phyloP scores from a whole-genome alignment of 2,329 filamentous ascomycete species.

The Cytospora chrysosperma region DNA sequence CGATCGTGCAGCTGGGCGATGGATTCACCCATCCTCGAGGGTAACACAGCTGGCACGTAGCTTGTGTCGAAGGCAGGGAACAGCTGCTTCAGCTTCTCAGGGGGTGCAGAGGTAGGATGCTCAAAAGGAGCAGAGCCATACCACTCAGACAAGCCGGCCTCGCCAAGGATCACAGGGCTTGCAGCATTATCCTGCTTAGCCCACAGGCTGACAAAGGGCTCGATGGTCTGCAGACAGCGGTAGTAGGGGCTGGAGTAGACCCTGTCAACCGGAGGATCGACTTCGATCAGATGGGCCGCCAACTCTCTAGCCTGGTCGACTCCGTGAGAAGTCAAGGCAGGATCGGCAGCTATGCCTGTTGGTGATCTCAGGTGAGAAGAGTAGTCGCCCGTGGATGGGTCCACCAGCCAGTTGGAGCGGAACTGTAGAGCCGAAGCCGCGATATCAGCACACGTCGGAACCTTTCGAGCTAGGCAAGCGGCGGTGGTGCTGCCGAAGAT shows the following conservation, averaged over 20 bases:
- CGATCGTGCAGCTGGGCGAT: constrained; percentile 79
- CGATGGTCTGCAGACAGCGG: constrained; percentile 80
- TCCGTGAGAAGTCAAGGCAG: constrained; percentile 82
- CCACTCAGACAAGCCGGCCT: constrained; percentile 75
- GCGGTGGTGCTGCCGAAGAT: background rate
- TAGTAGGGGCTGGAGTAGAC: constrained; percentile 88
- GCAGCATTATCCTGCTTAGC: constrained; percentile 27
- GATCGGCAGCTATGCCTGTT: constrained; percentile 85
- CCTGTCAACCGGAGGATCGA: constrained; percentile 67
- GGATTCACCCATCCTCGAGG: constrained; percentile 74
- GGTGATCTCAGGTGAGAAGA: constrained; percentile 71
- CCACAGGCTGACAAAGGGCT: constrained; percentile 59
- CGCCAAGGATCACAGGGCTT: constrained; percentile 46
- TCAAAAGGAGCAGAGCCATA: constrained; percentile 84
- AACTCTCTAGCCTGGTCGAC: constrained; percentile 81
- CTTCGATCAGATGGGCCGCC: constrained; percentile 58
- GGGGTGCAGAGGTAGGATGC: constrained; percentile 74
- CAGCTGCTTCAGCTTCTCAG: constrained; percentile 59
- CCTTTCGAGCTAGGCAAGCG: constrained; percentile 1
- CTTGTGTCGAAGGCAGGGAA: constrained; percentile 63
- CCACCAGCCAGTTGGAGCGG: constrained; percentile 84
- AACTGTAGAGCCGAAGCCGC: constrained; percentile 56
- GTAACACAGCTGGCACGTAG: constrained; percentile 64
- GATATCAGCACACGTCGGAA: constrained; percentile 22
- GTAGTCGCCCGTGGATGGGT: constrained; percentile 78